phyloP scores from a whole-genome alignment of 2,329 filamentous ascomycete species.

The Phyllosticta paracitricarpa region DNA sequence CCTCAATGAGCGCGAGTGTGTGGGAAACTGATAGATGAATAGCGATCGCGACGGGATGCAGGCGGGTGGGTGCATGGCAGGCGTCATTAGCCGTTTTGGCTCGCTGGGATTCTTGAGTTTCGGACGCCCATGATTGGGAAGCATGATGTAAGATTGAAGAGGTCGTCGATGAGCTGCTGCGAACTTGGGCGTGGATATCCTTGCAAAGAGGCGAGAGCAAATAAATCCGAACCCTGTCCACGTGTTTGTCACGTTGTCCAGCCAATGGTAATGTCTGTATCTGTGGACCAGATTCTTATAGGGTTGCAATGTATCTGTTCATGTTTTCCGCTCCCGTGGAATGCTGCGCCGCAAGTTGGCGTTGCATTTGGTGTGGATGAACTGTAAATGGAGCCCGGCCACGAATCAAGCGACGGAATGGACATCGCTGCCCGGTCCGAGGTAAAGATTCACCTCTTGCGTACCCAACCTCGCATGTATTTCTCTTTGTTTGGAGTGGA shows the following conservation, averaged over 20 bases:
- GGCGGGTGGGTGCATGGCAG: neutral
- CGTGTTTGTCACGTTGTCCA: neutral
- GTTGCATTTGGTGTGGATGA: neutral
- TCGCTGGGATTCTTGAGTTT: neutral
- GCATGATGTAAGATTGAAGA: neutral
- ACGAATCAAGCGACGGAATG: neutral
- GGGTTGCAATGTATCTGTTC: neutral
- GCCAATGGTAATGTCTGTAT: neutral
- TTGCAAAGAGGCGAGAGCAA: neutral
- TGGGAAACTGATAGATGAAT: neutral
- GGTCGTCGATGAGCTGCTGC: neutral
- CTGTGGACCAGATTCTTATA: neutral
- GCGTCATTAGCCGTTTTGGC: neutral
- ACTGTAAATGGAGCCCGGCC: neutral
- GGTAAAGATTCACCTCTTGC: neutral
- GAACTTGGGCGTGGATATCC: neutral
- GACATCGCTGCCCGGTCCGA: neutral
- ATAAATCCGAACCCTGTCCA: neutral
- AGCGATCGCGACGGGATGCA: neutral
- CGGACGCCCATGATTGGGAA: neutral
- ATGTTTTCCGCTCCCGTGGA: neutral
- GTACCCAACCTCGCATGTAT: neutral
- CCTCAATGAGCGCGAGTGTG: neutral
- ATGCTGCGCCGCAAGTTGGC: neutral
- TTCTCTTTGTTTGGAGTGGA: neutral